Conservation (phyloP, 352 stramenopile species). For the Thraustochytrium striatum region DNA sequence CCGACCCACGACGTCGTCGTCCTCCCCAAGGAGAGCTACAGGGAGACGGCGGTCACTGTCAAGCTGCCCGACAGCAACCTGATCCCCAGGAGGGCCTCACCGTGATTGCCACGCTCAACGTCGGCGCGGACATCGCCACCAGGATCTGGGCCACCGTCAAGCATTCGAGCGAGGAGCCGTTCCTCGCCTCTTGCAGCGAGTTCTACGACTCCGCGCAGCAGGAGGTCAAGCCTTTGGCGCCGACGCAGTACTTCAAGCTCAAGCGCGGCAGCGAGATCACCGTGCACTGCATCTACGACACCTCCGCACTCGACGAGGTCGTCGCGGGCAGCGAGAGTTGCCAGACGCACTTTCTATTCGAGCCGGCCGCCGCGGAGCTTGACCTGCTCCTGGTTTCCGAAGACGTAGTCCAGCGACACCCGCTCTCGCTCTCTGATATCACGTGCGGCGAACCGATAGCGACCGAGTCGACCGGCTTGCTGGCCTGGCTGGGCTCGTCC, state of each 20-base stretch:
- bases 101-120: background rate
- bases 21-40: background rate
- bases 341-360: constrained; percentile 3
- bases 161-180: too few relatives aligned
- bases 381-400: background rate
- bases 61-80: background rate
- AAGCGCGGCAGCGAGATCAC: background rate
- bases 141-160: constrained; percentile 11
- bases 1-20: background rate
- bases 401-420: background rate
- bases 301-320: background rate
- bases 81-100: background rate
- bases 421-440: background rate
- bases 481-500: background rate
- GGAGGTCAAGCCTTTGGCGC: constrained; percentile 8
- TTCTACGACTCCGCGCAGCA: constrained; percentile 18
- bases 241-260: background rate
- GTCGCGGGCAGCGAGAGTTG: background rate
- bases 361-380: background rate
- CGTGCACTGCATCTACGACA: constrained; percentile 27
- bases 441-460: background rate
- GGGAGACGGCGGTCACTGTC: background rate
- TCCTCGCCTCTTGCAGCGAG: background rate
- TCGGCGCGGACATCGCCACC: constrained; percentile 2
- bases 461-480: background rate